Evolutionary conservation across 768 basidiomycete species (phyloP), one percentile per base, ranked within the genome.

Genomic region (Xerocomus spinulosus): DNA sequence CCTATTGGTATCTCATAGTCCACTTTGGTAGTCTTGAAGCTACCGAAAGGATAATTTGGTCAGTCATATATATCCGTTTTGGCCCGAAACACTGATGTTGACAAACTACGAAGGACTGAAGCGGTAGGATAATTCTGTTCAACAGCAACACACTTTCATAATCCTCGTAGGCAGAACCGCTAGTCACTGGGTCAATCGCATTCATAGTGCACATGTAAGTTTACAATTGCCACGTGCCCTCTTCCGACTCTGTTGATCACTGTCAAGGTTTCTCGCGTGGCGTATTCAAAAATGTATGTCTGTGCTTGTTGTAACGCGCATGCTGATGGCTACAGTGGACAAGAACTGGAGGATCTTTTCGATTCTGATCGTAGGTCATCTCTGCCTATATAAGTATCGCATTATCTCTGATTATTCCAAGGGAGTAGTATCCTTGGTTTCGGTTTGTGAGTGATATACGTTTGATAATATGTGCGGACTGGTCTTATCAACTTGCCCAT

Each of bases 171-270:
- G 24, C 15, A 12, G 49, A 46, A 29, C 38, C 30, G 2, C 18
- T 26, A 3, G 9, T 46, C 13, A 50, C 38, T 24, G 49, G 33
- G 12, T 12, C 23, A 4, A 28, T 50, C 13, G 44, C 49, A 9
- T 29, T 45, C 14, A 5, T 28, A 8, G 44, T 36, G 42, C 48
- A 44, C 24, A 18, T 39, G 49, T 50, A 39, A 46, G 44, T 29
- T 20, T 29, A 10, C 4, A 21, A 14, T 25, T 24, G 5, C 36
- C 3, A 4, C 10, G 14, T n/a, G n/a, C 4, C 14, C 17, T 30
- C 26, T 8, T 24, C 12, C 10, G 13, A 25, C 10, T 2, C 9
- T 30, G 13, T 14, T 39, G 43, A 50, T 18, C 15, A 21, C 15
- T 3, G 13, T 28, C 12, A 2, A 50, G 49, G n/a, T 50, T 44